Evolutionary conservation across 768 basidiomycete genomes (phyloP).

Genomic region (Guyanaporus albipodus): DNA sequence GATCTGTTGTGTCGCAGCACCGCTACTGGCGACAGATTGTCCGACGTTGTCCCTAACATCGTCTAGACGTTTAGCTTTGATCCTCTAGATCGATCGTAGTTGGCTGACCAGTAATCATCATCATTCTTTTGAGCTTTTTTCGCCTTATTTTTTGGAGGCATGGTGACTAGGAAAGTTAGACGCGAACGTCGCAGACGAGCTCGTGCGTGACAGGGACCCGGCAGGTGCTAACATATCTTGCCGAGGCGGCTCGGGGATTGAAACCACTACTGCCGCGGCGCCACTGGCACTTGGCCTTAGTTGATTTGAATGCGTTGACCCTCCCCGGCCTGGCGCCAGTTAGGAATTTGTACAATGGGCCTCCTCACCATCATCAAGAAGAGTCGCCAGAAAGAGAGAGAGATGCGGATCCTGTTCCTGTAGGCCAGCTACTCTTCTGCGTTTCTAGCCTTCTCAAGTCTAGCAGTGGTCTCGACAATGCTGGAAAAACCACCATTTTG

Average conservation of each 20-base stretch:
- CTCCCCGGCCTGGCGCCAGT: no score
- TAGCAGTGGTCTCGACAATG: constrained; percentile 91
- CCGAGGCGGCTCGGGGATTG: constrained; percentile 16
- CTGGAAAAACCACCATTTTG: constrained; percentile 96
- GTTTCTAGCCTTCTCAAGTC: constrained; percentile 15
- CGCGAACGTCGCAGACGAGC: neutral
- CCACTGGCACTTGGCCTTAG: neutral
- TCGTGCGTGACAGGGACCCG: no score
- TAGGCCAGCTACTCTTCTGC: constrained; percentile 33
- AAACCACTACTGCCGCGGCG: constrained; percentile 12
- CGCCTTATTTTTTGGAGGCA: constrained; percentile 69
- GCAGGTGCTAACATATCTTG: constrained; percentile 13
- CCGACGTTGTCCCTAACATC: constrained; percentile 59
- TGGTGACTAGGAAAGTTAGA: constrained; percentile 5
- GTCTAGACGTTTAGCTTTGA: constrained; percentile 12
- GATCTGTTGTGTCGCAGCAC: constrained; percentile 25
- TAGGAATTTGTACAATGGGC: constrained; percentile 54
- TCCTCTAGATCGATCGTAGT: constrained; percentile 13
- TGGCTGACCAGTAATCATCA: constrained; percentile 71
- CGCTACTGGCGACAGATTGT: constrained; percentile 48
- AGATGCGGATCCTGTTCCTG: constrained; percentile 96
- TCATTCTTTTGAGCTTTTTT: constrained; percentile 83
- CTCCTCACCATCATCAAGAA: constrained; percentile 96
- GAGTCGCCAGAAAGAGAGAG: constrained; percentile 90
- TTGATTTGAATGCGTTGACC: no score